These are phyloP conservation scores for Chenopodium formosanum DNA, from an alignment of 148 eudicot species.

Conservation along the genomic window DNA sequence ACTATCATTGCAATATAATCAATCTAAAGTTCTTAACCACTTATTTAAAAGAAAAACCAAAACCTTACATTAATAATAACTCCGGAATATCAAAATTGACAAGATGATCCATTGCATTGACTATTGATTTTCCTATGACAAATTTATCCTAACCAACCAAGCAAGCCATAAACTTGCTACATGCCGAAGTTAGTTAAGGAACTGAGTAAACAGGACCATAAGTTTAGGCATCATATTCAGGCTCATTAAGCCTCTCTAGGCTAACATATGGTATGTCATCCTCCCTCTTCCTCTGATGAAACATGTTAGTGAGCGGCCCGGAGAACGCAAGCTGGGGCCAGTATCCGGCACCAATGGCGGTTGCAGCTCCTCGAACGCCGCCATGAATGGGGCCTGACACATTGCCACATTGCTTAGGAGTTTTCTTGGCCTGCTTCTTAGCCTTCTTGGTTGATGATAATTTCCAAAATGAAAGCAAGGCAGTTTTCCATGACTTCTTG, in stretches of 20 bases:
- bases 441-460: slow-evolving; percentile 16
- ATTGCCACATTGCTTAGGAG: background rate
- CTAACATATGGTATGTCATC: slow-evolving; percentile 27
- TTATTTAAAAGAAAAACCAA: background rate
- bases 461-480: slow-evolving; percentile 22
- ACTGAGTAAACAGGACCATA: slow-evolving; percentile 35
- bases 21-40: background rate
- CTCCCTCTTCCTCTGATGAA: slow-evolving; percentile 20
- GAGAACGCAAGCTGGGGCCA: slow-evolving; percentile 13
- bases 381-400: slow-evolving; percentile 27
- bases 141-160: background rate
- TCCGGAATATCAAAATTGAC: background rate
- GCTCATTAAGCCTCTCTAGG: slow-evolving; percentile 21
- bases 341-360: background rate
- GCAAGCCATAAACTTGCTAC: background rate
- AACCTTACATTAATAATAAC: background rate
- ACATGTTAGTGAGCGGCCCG: slow-evolving; percentile 22
- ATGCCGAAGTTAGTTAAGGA: slow-evolving; percentile 13
- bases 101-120: background rate
- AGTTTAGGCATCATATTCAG: slow-evolving; percentile 15
- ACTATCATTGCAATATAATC: too few species aligned
- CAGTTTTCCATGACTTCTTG: slow-evolving; percentile 32
- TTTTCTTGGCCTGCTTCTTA: background rate
- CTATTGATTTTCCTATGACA: background rate
- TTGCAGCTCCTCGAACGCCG: background rate